Percentiles rank a stretch among this genome's conserved stretches.
Conservation (phyloP, 345 rosid species). For the Gossypium sturtianum region DNA sequence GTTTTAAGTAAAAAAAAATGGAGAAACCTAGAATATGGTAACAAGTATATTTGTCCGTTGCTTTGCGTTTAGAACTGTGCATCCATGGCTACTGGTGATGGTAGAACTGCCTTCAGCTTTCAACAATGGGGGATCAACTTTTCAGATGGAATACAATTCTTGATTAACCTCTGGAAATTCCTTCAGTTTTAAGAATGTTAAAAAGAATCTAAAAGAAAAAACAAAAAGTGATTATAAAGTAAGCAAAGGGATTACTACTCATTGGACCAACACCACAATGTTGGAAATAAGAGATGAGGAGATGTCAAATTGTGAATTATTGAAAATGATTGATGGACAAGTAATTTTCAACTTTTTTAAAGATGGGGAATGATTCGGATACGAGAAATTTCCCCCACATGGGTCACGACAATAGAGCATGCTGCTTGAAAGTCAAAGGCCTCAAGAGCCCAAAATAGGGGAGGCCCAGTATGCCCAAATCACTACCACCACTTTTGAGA, state of each 20-base stretch:
- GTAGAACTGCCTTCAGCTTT: background rate
- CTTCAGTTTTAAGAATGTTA: no score
- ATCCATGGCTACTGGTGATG: background rate
- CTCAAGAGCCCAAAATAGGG: background rate
- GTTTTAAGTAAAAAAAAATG: background rate
- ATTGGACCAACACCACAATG: background rate
- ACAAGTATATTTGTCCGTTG: background rate
- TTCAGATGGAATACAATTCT: background rate
- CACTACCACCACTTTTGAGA: no score
- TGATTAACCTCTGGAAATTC: background rate
- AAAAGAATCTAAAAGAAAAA: no score
- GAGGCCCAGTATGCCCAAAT: background rate
- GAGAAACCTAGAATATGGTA: background rate
- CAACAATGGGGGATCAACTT: background rate
- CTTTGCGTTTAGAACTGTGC: background rate
- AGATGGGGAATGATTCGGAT: background rate
- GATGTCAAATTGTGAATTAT: background rate
- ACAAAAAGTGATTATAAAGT: background rate
- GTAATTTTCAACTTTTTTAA: background rate
- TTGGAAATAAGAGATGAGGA: background rate
- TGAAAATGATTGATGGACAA: background rate
- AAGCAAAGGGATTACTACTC: background rate
- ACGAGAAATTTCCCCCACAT: background rate
- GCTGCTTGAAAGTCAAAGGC: no score
- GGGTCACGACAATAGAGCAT: no score